A percentile compares a stretch with the other conserved stretches of the same genome.
Evolutionary conservation across 2,329 filamentous ascomycete genomes (phyloP).

Genomic region (Fusarium sarcochroum): DNA sequence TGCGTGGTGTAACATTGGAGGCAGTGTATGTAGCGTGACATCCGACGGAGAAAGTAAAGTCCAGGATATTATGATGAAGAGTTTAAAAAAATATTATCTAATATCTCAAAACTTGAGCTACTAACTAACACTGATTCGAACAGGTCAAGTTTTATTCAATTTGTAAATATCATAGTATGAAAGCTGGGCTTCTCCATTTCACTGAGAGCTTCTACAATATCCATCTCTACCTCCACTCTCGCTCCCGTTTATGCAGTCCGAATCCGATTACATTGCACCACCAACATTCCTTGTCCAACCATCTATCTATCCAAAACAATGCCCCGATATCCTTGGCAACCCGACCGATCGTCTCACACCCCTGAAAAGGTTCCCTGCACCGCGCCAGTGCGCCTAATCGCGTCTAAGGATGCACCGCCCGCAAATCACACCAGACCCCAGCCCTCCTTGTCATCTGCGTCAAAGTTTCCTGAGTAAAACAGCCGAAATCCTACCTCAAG

Average conservation of each 20-base stretch:
- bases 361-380: slow-evolving; percentile 31
- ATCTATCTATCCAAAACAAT: slow-evolving; percentile 9
- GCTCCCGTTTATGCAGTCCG: background rate
- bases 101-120: too few relatives aligned
- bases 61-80: too few relatives aligned
- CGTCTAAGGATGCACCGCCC: slow-evolving; percentile 39
- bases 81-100: too few relatives aligned
- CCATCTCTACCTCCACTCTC: background rate
- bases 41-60: too few relatives aligned
- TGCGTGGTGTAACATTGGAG: too few relatives aligned
- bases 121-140: too few relatives aligned
- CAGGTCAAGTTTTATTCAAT: too few relatives aligned
- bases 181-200: too few relatives aligned
- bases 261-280: background rate
- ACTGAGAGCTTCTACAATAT: too few relatives aligned
- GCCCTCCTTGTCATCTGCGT: slow-evolving; percentile 33
- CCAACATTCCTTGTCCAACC: background rate
- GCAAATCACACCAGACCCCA: slow-evolving; percentile 41
- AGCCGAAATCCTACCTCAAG: slow-evolving; percentile 24
- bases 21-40: too few relatives aligned
- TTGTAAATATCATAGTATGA: too few relatives aligned
- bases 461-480: slow-evolving; percentile 24
- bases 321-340: slow-evolving; percentile 13
- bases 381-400: slow-evolving; percentile 48
- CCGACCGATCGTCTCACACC: slow-evolving; percentile 35